These are phyloP conservation scores for Eudorina sp. DNA, from an alignment of 139 green algal species.

Conservation along the genomic window DNA sequence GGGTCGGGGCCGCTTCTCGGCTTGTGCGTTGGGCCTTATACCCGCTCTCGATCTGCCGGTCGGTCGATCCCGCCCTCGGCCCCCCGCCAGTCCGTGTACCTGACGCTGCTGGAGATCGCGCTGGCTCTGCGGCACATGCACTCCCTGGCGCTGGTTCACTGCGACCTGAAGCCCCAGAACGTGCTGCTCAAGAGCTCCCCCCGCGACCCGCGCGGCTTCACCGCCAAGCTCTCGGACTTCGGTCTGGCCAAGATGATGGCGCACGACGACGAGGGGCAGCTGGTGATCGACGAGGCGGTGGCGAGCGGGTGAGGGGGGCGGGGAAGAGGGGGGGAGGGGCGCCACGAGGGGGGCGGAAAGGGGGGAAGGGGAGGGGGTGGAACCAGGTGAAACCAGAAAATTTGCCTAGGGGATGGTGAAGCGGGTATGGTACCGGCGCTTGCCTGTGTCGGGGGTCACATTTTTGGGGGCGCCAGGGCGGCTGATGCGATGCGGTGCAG, in stretches of 20 bases:
- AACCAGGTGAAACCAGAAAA: no score
- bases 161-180: slow-evolving; percentile 49
- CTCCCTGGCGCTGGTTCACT: slow-evolving; percentile 30
- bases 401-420: no score
- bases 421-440: no score
- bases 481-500: no score
- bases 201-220: slow-evolving; percentile 39
- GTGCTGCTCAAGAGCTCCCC: slow-evolving; percentile 43
- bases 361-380: background rate
- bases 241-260: slow-evolving; percentile 41
- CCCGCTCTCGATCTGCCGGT: background rate
- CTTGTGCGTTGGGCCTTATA: no score
- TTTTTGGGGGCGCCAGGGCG: no score
- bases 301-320: slow-evolving; percentile 3
- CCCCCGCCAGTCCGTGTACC: slow-evolving; percentile 15
- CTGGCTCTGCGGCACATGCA: slow-evolving; percentile 47
- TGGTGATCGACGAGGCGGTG: slow-evolving; percentile 39
- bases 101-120: slow-evolving; percentile 34
- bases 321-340: no score
- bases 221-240: slow-evolving; percentile 37
- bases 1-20: no score
- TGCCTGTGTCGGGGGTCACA: no score
- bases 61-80: background rate
- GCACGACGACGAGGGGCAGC: slow-evolving; percentile 26
- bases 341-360: no score